Evolutionary conservation across 2,329 filamentous ascomycete genomes (phyloP).

Genomic region (Penicillium sp.): DNA sequence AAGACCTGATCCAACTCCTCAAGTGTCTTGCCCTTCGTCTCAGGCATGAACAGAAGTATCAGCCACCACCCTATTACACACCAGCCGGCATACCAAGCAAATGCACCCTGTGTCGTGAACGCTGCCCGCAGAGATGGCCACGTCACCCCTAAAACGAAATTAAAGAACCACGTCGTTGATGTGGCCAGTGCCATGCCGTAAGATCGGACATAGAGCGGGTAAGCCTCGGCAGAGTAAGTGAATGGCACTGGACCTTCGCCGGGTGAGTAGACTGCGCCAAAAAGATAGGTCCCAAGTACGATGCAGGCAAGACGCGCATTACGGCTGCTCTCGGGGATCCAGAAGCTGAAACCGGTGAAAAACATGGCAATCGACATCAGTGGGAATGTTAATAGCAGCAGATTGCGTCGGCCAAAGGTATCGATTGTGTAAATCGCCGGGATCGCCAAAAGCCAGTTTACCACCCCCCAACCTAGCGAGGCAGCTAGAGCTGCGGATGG

Average conservation of each 20-base stretch:
- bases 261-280: constrained; percentile 50
- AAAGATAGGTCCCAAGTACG: constrained; percentile 46
- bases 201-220: constrained; percentile 62
- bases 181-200: constrained; percentile 64
- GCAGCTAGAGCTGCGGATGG: constrained; percentile 54
- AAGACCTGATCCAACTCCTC: constrained; percentile 56
- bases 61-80: constrained; percentile 48
- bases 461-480: constrained; percentile 60
- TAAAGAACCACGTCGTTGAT: constrained; percentile 61
- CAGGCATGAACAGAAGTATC: constrained; percentile 44
- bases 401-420: constrained; percentile 63
- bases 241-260: constrained; percentile 66
- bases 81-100: constrained; percentile 51
- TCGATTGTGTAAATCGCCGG: constrained; percentile 67
- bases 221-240: constrained; percentile 66
- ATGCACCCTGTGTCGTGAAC: constrained; percentile 53
- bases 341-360: constrained; percentile 55
- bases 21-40: constrained; percentile 45
- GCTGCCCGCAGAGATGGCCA: constrained; percentile 52
- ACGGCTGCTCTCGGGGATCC: constrained; percentile 44
- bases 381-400: constrained; percentile 64
- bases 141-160: constrained; percentile 52
- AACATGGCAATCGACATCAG: constrained; percentile 58
- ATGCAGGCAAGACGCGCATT: constrained; percentile 43
- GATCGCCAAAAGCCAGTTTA: constrained; percentile 65